These are phyloP conservation scores for Sphaerulina populicola DNA, from an alignment of 2,329 filamentous ascomycete genomes.

Conservation along the genomic window DNA sequence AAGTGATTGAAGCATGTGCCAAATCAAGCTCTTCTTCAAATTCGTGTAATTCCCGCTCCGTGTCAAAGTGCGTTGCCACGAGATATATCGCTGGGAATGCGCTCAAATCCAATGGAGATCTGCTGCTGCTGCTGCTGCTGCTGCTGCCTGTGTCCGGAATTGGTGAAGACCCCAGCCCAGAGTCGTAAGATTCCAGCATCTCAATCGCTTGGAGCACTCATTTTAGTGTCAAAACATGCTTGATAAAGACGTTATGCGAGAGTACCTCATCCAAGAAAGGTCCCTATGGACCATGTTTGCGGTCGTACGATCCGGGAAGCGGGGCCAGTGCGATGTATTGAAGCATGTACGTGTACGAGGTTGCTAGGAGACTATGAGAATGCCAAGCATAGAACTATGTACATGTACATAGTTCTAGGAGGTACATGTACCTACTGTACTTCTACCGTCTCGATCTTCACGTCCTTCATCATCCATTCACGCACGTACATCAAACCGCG, in stretches of 20 bases:
- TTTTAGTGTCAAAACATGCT: not conserved
- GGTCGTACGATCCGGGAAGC: not conserved
- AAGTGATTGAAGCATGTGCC: slow-evolving; percentile 54
- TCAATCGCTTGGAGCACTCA: not conserved
- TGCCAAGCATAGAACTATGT: not conserved
- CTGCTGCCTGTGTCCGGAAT: not conserved
- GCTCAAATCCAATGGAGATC: slow-evolving; percentile 35
- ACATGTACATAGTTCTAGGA: too few species aligned
- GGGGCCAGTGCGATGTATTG: too few species aligned
- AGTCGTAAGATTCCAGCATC: slow-evolving; percentile 1
- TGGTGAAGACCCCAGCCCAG: slow-evolving; percentile 4
- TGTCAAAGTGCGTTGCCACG: slow-evolving; percentile 59
- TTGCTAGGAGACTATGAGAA: not conserved
- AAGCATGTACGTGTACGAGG: too few species aligned
- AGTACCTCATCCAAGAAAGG: not conserved
- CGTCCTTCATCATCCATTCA: not conserved
- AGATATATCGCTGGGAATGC: slow-evolving; percentile 60
- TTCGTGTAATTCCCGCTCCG: slow-evolving; percentile 54
- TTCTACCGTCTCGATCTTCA: not conserved
- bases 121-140: not conserved
- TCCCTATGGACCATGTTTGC: not conserved
- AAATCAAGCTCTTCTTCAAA: slow-evolving; percentile 56
- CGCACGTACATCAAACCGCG: not conserved
- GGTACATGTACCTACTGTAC: too few species aligned
- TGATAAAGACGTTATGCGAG: not conserved